A percentile compares a stretch with the other conserved stretches of the same genome.
Conservation (phyloP, 108 stramenopile species). For the Nitzschia sp. region DNA sequence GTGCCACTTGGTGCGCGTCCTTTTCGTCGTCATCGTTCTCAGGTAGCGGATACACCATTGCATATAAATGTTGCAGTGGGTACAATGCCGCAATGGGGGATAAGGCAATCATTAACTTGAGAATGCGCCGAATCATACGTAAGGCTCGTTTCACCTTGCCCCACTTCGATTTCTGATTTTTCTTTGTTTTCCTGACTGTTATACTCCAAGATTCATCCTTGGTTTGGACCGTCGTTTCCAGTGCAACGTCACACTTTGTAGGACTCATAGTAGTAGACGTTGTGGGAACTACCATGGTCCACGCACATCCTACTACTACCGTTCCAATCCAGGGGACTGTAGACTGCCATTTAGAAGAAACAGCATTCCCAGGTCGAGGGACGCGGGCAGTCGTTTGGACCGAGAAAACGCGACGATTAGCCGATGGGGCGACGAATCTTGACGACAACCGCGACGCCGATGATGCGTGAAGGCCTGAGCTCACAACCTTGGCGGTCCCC, state of each 20-base stretch:
- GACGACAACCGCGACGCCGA: no score
- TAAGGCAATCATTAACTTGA: conserved; percentile 42
- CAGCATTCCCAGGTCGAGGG: no score
- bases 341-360: not conserved
- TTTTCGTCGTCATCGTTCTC: not conserved
- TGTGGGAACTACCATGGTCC: conserved; percentile 1
- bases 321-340: not conserved
- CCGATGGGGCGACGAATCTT: no score
- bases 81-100: conserved; percentile 52
- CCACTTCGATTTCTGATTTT: not conserved
- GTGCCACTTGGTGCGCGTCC: conserved; percentile 31
- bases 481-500: no score
- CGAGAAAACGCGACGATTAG: no score
- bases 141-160: conserved; percentile 16
- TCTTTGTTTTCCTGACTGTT: not conserved
- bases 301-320: conserved; percentile 12
- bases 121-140: conserved; percentile 27
- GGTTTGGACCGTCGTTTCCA: no score
- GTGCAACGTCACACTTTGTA: conserved; percentile 1
- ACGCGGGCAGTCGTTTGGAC: no score
- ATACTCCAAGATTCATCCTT: not conserved
- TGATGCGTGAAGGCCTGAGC: no score
- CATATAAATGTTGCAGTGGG: conserved; percentile 27
- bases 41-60: not conserved
- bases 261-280: not conserved